phyloP scores from a whole-genome alignment of 176 grass and related monocot species.

The Metroxylon sagu region DNA sequence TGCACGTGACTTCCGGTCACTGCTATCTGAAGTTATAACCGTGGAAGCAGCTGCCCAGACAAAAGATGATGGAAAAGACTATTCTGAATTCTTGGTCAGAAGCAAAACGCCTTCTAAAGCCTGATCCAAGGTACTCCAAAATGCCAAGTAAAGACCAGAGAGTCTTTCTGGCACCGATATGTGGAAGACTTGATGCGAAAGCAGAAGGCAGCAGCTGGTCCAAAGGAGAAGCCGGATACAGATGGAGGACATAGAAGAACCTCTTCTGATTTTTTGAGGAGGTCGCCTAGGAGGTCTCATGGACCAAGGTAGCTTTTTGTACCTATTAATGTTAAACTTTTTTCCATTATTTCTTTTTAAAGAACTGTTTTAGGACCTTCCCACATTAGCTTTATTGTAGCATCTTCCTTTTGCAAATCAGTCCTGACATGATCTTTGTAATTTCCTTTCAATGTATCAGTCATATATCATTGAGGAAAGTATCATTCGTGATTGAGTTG shows the following conservation, averaged over 20 bases:
- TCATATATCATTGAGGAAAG: too few relatives aligned
- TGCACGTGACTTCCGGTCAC: slow-evolving; percentile 47
- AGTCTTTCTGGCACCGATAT: slow-evolving; percentile 65
- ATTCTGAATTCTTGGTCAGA: slow-evolving; percentile 70
- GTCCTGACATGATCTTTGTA: too few relatives aligned
- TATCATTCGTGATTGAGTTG: too few relatives aligned
- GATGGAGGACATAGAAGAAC: slow-evolving; percentile 30
- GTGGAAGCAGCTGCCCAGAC: slow-evolving; percentile 34
- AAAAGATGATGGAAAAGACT: slow-evolving; percentile 48
- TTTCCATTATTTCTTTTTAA: too few relatives aligned
- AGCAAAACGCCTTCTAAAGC: slow-evolving; percentile 67
- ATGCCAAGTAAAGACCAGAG: slow-evolving; percentile 71
- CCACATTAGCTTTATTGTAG: too few relatives aligned
- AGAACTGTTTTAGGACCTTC: too few relatives aligned
- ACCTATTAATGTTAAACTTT: too few relatives aligned
- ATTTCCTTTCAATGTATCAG: too few relatives aligned
- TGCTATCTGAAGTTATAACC: slow-evolving; percentile 65
- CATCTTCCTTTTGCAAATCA: too few relatives aligned
- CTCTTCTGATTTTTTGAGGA: slow-evolving; percentile 25
- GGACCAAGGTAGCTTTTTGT: slow-evolving; percentile 27
- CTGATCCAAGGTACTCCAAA: slow-evolving; percentile 68
- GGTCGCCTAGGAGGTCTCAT: slow-evolving; percentile 25
- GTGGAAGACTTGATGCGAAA: slow-evolving; percentile 61
- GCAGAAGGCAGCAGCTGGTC: slow-evolving; percentile 25
- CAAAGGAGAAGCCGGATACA: slow-evolving; percentile 44